Conservation (phyloP, 305 asterid genomes). For the Fraxinus floribunda region DNA sequence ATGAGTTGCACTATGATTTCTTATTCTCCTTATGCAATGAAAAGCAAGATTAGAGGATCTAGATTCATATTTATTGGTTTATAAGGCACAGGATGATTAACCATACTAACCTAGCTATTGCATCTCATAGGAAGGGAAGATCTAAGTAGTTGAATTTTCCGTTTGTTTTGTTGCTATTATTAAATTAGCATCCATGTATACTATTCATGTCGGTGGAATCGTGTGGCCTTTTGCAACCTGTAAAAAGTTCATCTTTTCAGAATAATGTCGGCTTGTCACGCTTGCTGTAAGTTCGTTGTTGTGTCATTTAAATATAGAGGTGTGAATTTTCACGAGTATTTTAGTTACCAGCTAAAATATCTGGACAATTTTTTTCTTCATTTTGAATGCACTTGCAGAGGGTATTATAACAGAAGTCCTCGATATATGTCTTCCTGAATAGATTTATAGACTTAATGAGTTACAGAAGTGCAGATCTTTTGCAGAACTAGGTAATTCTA, state of each 20-base stretch:
- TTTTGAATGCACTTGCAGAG: background rate
- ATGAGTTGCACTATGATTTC: background rate
- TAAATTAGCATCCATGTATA: background rate
- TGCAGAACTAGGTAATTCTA: constrained; percentile 11
- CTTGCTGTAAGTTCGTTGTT: background rate
- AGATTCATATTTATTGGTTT: background rate
- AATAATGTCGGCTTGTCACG: background rate
- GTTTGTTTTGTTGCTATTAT: background rate
- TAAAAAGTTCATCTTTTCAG: background rate
- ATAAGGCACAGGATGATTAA: background rate
- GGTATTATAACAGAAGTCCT: background rate
- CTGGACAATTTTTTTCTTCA: background rate
- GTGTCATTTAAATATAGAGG: background rate
- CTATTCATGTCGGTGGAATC: background rate
- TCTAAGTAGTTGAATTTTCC: background rate
- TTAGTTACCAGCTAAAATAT: background rate
- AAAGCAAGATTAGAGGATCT: background rate
- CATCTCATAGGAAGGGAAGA: background rate
- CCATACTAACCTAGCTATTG: background rate
- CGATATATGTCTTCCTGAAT: background rate
- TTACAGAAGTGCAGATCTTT: background rate
- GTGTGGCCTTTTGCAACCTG: background rate
- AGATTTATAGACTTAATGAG: background rate
- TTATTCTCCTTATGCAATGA: background rate
- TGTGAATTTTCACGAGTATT: background rate